Evolutionary conservation across 2,329 filamentous ascomycete species (phyloP).

Genomic region (Leptographium lundbergii): DNA sequence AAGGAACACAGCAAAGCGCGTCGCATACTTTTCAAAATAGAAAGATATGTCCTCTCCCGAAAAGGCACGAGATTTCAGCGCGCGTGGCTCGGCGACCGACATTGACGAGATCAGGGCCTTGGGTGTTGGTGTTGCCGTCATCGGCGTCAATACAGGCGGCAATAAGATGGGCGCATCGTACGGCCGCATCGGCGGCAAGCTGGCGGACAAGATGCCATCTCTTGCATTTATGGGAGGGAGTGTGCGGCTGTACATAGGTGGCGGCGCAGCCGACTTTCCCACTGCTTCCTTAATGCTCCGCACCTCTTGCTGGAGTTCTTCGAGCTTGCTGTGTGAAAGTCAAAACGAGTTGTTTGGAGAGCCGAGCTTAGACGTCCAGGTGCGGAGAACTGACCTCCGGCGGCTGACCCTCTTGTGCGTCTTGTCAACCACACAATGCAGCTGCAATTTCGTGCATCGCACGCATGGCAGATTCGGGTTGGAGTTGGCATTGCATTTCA

Average conservation of each 20-base stretch:
- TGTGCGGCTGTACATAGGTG: slow-evolving; percentile 11
- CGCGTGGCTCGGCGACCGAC: slow-evolving; percentile 23
- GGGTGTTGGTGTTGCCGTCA: slow-evolving; percentile 11
- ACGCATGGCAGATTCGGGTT: slow-evolving; percentile 10
- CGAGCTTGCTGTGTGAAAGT: slow-evolving; percentile 34
- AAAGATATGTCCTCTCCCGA: slow-evolving; percentile 40
- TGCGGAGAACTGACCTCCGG: slow-evolving; percentile 7
- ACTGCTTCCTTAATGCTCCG: slow-evolving; percentile 41
- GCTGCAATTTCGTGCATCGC: slow-evolving; percentile 12
- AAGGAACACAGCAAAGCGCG: not conserved
- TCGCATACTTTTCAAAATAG: slow-evolving; percentile 37
- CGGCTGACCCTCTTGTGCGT: slow-evolving; percentile 13
- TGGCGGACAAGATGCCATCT: slow-evolving; percentile 9
- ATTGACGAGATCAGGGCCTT: slow-evolving; percentile 5
- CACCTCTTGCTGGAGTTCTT: slow-evolving; percentile 42
- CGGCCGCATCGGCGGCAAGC: slow-evolving; percentile 11
- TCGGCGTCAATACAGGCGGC: slow-evolving; percentile 10
- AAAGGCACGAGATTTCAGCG: slow-evolving; percentile 33
- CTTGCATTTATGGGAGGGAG: slow-evolving; percentile 10
- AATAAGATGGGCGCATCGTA: slow-evolving; percentile 10
- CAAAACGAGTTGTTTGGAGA: not conserved
- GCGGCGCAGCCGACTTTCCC: slow-evolving; percentile 13
- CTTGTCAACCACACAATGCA: slow-evolving; percentile 13
- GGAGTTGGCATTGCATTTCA: slow-evolving; percentile 13
- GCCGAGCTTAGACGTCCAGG: not conserved